Evolutionary conservation across 352 stramenopile species (phyloP).

Genomic region (Pythium vanterpoolii): DNA sequence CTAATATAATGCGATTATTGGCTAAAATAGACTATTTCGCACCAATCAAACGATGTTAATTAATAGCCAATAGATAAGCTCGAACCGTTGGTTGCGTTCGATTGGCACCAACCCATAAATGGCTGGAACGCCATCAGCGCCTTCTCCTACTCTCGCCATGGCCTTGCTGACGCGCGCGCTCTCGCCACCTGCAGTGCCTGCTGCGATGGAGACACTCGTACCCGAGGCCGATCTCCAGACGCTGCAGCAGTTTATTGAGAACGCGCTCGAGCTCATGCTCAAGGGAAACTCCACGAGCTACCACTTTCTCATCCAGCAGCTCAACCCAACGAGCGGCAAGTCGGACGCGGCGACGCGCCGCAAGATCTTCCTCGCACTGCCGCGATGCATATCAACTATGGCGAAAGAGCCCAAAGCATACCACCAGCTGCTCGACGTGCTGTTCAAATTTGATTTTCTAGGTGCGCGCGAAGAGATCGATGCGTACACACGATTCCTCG

Average conservation of each 20-base stretch:
- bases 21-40: background rate
- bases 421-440: slow-evolving; percentile 62
- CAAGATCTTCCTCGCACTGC: slow-evolving; percentile 72
- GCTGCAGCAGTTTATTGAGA: slow-evolving; percentile 84
- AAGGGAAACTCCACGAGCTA: slow-evolving; percentile 85
- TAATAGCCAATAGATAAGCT: slow-evolving; percentile 4
- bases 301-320: slow-evolving; percentile 66
- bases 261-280: slow-evolving; percentile 73
- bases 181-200: background rate
- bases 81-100: background rate
- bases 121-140: slow-evolving; percentile 5
- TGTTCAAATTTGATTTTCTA: slow-evolving; percentile 82
- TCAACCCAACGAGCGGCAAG: slow-evolving; percentile 35
- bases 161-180: slow-evolving; percentile 7
- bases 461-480: slow-evolving; percentile 50
- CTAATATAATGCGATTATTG: background rate
- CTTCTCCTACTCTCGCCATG: background rate
- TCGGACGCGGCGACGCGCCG: slow-evolving; percentile 42
- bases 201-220: slow-evolving; percentile 11
- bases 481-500: slow-evolving; percentile 68
- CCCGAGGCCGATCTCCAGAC: slow-evolving; percentile 59
- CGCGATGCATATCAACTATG: slow-evolving; percentile 73
- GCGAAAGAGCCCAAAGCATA: slow-evolving; percentile 69
- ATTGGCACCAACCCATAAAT: background rate
- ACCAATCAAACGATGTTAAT: background rate